Percentiles rank a stretch among this genome's conserved stretches.
Conservation (phyloP, 768 basidiomycete genomes). For the Stropharia rugosoannulata region DNA sequence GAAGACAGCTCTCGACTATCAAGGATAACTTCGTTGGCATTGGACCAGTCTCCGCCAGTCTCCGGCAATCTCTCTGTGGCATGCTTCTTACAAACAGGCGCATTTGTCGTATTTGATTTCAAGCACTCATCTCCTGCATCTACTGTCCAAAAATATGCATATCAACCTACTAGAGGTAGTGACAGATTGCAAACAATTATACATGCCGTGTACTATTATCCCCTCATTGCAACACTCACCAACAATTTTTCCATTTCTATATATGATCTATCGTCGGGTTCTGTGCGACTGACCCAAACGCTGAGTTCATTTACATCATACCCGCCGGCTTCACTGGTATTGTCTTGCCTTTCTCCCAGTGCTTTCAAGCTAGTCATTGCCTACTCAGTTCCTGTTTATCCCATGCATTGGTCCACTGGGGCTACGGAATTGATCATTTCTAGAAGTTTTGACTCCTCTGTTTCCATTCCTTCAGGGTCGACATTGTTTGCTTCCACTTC, state of each 20-base stretch:
- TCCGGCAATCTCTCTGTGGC: constrained; percentile 46
- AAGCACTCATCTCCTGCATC: constrained; percentile 41
- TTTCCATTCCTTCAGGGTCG: constrained; percentile 17
- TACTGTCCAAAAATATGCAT: constrained; percentile 44
- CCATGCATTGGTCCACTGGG: constrained; percentile 77
- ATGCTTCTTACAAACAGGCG: constrained; percentile 66
- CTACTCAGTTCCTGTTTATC: constrained; percentile 78
- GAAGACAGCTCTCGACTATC: constrained; percentile 32
- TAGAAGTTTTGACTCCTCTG: constrained; percentile 18
- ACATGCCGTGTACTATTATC: constrained; percentile 76
- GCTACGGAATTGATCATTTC: constrained; percentile 76
- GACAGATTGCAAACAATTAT: constrained; percentile 46
- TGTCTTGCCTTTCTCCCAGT: constrained; percentile 57
- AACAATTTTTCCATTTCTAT: constrained; percentile 64
- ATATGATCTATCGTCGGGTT: constrained; percentile 63
- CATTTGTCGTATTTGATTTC: constrained; percentile 60
- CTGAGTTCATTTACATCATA: constrained; percentile 76
- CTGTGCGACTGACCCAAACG: constrained; percentile 58
- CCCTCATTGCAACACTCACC: constrained; percentile 72
- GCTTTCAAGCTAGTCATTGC: constrained; percentile 74
- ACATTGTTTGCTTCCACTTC: constrained; percentile 17
- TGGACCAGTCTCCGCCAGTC: constrained; percentile 71
- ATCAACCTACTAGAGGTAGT: constrained; percentile 43
- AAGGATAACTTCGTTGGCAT: constrained; percentile 61
- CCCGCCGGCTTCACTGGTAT: constrained; percentile 78